Conservation (phyloP, 78 protist species). For the Planoprotostelium fungivorum region DNA sequence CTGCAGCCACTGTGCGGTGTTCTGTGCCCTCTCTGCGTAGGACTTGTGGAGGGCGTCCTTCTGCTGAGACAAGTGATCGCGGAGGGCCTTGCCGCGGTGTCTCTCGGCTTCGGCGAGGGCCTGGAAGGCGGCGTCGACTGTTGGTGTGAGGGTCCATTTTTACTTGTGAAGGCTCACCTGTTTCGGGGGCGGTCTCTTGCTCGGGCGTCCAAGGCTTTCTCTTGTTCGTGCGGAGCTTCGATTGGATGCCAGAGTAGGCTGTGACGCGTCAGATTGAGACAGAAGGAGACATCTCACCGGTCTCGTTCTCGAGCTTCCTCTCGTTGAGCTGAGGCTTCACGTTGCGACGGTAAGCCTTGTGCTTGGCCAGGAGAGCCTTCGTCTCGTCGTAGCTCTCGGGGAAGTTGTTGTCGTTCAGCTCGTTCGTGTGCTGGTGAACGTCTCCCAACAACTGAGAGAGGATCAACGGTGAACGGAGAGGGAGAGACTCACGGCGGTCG, state of each 20-base stretch:
- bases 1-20: neutral
- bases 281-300: too few species aligned
- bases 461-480: neutral
- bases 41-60: neutral
- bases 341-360: neutral
- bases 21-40: neutral
- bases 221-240: slow-evolving; percentile 39
- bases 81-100: neutral
- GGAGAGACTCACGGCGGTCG: slow-evolving; percentile 17
- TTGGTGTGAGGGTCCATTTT: neutral
- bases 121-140: slow-evolving; percentile 1
- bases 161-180: neutral
- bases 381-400: neutral
- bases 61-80: neutral
- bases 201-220: slow-evolving; percentile 59
- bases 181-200: slow-evolving; percentile 28
- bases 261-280: neutral
- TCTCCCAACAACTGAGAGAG: neutral
- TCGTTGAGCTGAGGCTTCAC: neutral
- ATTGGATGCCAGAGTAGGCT: slow-evolving; percentile 11
- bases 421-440: neutral
- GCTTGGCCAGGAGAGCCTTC: neutral
- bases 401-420: neutral
- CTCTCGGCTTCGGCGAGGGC: neutral
- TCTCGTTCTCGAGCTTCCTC: neutral